A percentile compares a stretch with the other conserved stretches of the same genome.
phyloP scores from a whole-genome alignment of 2,329 filamentous ascomycete genomes.

The Ceratocystis colombiana region DNA sequence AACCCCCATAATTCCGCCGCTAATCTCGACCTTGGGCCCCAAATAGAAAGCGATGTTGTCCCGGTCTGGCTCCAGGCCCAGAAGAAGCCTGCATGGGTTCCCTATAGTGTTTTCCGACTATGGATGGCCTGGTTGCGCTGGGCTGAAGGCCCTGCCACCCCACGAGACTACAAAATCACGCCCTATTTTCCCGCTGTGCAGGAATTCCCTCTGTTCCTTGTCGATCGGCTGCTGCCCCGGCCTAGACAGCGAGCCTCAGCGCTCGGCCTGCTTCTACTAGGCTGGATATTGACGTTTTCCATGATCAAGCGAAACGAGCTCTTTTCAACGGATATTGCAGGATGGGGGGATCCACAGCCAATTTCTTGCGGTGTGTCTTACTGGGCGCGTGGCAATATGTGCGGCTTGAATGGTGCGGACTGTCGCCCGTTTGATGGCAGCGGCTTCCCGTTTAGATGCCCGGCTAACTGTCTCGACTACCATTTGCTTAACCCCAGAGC shows the following conservation, averaged over 20 bases:
- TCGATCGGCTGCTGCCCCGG: constrained; percentile 54
- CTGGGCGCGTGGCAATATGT: constrained; percentile 61
- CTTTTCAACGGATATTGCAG: constrained; percentile 49
- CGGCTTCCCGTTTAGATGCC: constrained; percentile 64
- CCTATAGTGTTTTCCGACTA: constrained; percentile 44
- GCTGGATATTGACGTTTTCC: constrained; percentile 61
- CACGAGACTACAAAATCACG: constrained; percentile 43
- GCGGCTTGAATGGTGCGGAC: constrained; percentile 61
- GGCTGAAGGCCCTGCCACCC: constrained; percentile 47
- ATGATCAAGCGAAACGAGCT: constrained; percentile 57
- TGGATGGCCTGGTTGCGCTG: constrained; percentile 39
- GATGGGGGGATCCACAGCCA: constrained; percentile 54
- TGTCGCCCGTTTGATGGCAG: constrained; percentile 65
- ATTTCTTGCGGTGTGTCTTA: constrained; percentile 60
- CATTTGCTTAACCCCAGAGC: constrained; percentile 61
- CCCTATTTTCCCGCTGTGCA: constrained; percentile 58
- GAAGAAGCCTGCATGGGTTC: constrained; percentile 49
- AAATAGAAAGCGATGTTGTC: constrained; percentile 12
- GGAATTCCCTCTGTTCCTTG: constrained; percentile 51
- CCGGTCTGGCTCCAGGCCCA: constrained; percentile 44
- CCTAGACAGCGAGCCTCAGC: constrained; percentile 49
- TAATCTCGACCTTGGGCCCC: neutral
- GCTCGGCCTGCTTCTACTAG: constrained; percentile 48
- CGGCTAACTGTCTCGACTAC: constrained; percentile 58
- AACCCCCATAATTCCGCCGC: constrained; percentile 33